These are phyloP conservation scores for Ascochyta koolunga DNA, from an alignment of 2,329 filamentous ascomycete genomes.

Conservation along the genomic window DNA sequence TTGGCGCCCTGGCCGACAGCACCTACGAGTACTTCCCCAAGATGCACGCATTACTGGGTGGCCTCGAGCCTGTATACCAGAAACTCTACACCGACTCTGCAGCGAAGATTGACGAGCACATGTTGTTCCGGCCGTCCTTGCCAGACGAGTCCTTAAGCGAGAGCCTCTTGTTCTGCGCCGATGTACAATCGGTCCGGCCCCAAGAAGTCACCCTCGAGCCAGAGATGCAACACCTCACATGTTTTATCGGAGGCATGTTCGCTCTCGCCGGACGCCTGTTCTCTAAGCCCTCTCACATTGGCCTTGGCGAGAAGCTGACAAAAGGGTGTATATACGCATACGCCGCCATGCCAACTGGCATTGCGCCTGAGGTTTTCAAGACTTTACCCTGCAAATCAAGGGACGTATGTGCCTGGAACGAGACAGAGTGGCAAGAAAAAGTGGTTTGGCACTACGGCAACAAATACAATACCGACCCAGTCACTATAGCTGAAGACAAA, in stretches of 20 bases:
- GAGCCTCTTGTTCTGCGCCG: constrained; percentile 42
- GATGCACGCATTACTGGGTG: constrained; percentile 49
- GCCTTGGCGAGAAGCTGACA: constrained; percentile 63
- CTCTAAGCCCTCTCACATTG: constrained; percentile 57
- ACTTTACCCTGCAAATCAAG: constrained; percentile 55
- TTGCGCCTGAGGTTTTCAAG: constrained; percentile 66
- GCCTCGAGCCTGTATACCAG: constrained; percentile 54
- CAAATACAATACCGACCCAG: constrained; percentile 21
- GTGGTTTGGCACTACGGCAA: constrained; percentile 32
- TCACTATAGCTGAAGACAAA: constrained; percentile 22
- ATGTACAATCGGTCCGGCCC: constrained; percentile 36
- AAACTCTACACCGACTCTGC: constrained; percentile 63
- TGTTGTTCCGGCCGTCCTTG: constrained; percentile 56
- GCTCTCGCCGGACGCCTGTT: constrained; percentile 64
- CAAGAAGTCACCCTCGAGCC: constrained; percentile 44
- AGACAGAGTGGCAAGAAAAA: constrained; percentile 56
- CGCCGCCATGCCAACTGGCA: constrained; percentile 59
- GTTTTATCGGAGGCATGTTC: constrained; percentile 68
- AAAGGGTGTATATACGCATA: constrained; percentile 69
- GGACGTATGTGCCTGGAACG: constrained; percentile 59
- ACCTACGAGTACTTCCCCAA: constrained; percentile 50
- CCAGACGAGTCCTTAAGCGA: constrained; percentile 33
- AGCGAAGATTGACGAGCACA: constrained; percentile 52
- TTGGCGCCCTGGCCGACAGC: constrained; percentile 48
- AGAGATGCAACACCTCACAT: constrained; percentile 64